These are phyloP conservation scores for Fusarium sp. DNA, from an alignment of 2,329 filamentous ascomycete genomes.

Conservation along the genomic window DNA sequence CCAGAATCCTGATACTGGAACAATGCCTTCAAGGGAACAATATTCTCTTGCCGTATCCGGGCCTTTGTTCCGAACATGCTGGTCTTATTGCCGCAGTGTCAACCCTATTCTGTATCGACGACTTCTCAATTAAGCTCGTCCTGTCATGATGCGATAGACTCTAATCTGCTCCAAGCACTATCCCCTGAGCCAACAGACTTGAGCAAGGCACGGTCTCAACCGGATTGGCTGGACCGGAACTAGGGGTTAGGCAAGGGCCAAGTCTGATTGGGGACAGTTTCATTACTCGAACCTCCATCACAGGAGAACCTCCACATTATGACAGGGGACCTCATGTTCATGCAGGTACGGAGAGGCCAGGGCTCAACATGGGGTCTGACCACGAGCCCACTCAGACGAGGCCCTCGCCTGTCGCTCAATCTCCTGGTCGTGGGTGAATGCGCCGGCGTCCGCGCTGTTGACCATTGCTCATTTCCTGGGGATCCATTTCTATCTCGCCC, in stretches of 20 bases:
- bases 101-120: conserved; percentile 13
- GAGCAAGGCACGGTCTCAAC: conserved; percentile 28
- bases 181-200: conserved; percentile 30
- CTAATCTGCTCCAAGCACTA: conserved; percentile 36
- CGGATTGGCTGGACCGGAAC: conserved; percentile 38
- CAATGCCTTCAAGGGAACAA: conserved; percentile 1
- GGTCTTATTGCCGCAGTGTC: conserved; percentile 18
- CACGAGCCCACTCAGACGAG: conserved; percentile 31
- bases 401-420: conserved; percentile 40
- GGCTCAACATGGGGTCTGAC: conserved; percentile 25
- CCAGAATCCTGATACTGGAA: conserved; percentile 9
- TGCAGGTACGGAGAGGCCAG: conserved; percentile 24
- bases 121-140: conserved; percentile 25
- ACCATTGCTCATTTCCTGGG: conserved; percentile 44
- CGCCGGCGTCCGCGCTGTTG: conserved; percentile 39
- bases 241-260: conserved; percentile 38
- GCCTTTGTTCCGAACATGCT: conserved; percentile 27
- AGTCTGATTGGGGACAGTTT: conserved; percentile 44
- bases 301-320: conserved; percentile 33
- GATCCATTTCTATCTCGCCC: conserved; percentile 40
- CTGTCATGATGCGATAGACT: conserved; percentile 30
- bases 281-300: conserved; percentile 37
- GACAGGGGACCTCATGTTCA: conserved; percentile 30
- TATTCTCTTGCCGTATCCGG: conserved; percentile 32
- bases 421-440: conserved; percentile 32